Evolutionary conservation across 2,329 filamentous ascomycete species (phyloP), one percentile per base, ranked within the genome.

Genomic region (Fusarium caatingaense): DNA sequence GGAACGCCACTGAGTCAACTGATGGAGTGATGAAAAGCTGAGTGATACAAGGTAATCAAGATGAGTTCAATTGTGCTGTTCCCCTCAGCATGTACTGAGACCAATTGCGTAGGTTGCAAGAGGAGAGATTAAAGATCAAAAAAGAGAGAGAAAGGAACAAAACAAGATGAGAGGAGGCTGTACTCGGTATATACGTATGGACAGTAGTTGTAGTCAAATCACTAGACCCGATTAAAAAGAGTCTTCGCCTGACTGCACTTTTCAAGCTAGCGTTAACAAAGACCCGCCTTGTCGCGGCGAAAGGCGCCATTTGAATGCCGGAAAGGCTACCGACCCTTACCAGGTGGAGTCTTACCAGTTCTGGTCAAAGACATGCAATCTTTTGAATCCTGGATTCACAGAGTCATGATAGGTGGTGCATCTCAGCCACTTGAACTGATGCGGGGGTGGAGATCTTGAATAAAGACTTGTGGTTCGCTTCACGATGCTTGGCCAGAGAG

Each of bases 381-480:
- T 66, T 66, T 48, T 37, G 55, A 66, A 49, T 46, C 65, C 46
- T 61, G 27, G 54, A 50, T 56, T 40, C 34, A 37, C 30, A 30
- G 45, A 40, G 41, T 55, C 56, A 46, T 66, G 50, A 58, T 63
- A 50, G 53, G 66, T 57, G 53, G 66, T 57, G 45, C 37, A 61
- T 55, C 67, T 71, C 61, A 34, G 44, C 47, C 61, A 54, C 48
- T 50, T 44, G 54, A 51, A 37, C 32, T 40, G 64, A 65, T 71
- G 72, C 66, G 72, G 72, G 72, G 72, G 72, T 73, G 70, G 72
- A 74, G 72, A 74, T 66, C 72, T 48, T 60, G 54, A 40, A 62
- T 50, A 41, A 51, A 40, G 34, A 42, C 42, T 50, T 59, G 54
- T 62, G 54, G 54, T 56, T 50, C 25, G 65, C 46, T 59, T 68